A percentile compares a stretch with the other conserved stretches of the same genome.
phyloP scores from a whole-genome alignment of 2,329 filamentous ascomycete genomes.

The Seiridium cupressi region DNA sequence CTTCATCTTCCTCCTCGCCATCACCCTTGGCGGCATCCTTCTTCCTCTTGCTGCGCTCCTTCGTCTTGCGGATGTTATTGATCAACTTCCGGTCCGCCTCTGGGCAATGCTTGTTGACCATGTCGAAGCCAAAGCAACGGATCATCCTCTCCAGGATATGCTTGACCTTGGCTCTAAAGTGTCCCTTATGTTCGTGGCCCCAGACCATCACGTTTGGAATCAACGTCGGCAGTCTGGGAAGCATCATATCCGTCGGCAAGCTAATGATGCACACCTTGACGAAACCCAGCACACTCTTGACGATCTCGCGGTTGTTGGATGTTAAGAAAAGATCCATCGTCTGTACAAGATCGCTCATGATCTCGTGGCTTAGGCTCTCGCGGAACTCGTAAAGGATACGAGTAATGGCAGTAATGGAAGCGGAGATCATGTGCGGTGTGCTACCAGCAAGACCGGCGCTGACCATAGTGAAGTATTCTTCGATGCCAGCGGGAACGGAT shows the following conservation, averaged over 20 bases:
- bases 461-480: slow-evolving; percentile 98
- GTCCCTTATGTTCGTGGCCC: slow-evolving; percentile 97
- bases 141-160: slow-evolving; percentile 96
- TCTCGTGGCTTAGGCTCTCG: slow-evolving; percentile 62
- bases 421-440: slow-evolving; percentile 95
- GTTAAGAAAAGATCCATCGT: slow-evolving; percentile 96
- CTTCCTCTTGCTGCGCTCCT: slow-evolving; percentile 86
- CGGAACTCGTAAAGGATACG: slow-evolving; percentile 94
- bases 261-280: slow-evolving; percentile 94
- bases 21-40: slow-evolving; percentile 67
- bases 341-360: slow-evolving; percentile 81
- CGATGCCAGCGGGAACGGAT: slow-evolving; percentile 74
- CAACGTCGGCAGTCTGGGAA: slow-evolving; percentile 71
- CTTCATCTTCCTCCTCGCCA: slow-evolving; percentile 53
- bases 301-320: slow-evolving; percentile 95
- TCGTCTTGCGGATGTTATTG: slow-evolving; percentile 90
- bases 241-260: slow-evolving; percentile 75
- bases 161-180: slow-evolving; percentile 96
- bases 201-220: slow-evolving; percentile 91
- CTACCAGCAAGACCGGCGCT: slow-evolving; percentile 90
- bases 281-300: slow-evolving; percentile 90
- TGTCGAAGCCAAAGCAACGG: slow-evolving; percentile 80
- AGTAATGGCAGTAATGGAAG: slow-evolving; percentile 91
- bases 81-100: slow-evolving; percentile 88
- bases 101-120: slow-evolving; percentile 77